Evolutionary conservation across 108 stramenopile species (phyloP).

Genomic region (Fragilaria crotonensis): DNA sequence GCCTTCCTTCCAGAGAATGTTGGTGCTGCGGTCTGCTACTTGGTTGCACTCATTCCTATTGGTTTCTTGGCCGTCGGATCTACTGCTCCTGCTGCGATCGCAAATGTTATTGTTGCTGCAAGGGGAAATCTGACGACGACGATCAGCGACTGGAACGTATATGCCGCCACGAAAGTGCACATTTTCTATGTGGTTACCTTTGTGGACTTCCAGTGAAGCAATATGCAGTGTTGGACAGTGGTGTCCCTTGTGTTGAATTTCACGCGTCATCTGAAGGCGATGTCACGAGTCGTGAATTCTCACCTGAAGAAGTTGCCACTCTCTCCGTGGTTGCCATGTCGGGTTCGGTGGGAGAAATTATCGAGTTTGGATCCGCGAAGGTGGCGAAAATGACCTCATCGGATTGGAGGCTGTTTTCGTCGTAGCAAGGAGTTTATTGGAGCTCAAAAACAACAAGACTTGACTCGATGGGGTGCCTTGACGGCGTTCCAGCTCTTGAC

Average conservation of each 20-base stretch:
- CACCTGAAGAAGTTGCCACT: constrained; percentile 49
- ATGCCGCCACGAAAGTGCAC: constrained; percentile 77
- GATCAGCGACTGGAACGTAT: constrained; percentile 45
- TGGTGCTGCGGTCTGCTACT: constrained; percentile 71
- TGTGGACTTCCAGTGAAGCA: constrained; percentile 71
- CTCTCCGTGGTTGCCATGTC: constrained; percentile 73
- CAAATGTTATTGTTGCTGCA: constrained; percentile 35
- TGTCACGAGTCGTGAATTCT: constrained; percentile 30
- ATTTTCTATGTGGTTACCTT: constrained; percentile 77
- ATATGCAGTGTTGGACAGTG: constrained; percentile 42
- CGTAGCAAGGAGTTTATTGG: constrained; percentile 67
- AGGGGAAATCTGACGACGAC: constrained; percentile 34
- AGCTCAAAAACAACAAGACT: constrained; percentile 78
- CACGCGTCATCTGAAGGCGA: constrained; percentile 25
- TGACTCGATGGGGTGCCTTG: constrained; percentile 84
- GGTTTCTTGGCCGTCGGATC: constrained; percentile 68
- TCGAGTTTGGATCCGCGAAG: constrained; percentile 50
- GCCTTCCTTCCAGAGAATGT: constrained; percentile 71
- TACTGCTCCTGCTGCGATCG: constrained; percentile 65
- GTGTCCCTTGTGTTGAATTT: constrained; percentile 74
- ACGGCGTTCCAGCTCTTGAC: constrained; percentile 51
- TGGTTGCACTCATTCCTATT: constrained; percentile 77
- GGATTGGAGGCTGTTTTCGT: constrained; percentile 57
- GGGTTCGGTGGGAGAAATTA: constrained; percentile 74
- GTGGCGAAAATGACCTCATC: constrained; percentile 62